Base-by-base conservation (phyloP, 2,329 filamentous ascomycete genomes). In the Coniochaeta sp. region DNA sequence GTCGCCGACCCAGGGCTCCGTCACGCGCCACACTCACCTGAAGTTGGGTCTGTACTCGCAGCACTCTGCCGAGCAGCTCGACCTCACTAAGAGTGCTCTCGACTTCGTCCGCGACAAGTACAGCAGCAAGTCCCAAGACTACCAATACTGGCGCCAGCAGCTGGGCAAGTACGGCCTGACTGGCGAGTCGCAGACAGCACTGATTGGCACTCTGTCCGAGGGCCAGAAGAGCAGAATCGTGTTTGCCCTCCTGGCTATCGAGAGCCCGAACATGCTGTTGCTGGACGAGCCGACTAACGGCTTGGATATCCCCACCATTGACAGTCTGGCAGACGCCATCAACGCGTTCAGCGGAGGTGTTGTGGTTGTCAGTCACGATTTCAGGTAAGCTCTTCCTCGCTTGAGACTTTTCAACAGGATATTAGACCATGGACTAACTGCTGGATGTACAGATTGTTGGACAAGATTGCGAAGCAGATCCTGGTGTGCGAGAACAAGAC, bases 391-490 rank as follows among this genome's bases (percentile, higher is more conserved):
- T 30, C 3, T 1, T 55, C 19, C 14, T n/a, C 16, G 59, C 56
- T 57, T 58, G 14, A 10, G 9, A 9, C 4, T 32, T 28, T 6
- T n/a, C 9, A 17, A 17, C 9, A 4, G 38, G 12, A 2, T 42
- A 10, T 9, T 36, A 10, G 32, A 47, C 4, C 30, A 42, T 9
- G 52, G 47, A 55, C 64, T 72, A 65, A 69, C 58, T 52, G n/a
- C n/a, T 8, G 30, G 19, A 10, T 42, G 24, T 58, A 42, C 61
- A 96, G 93, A 82, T 82, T 99, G 71, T 87, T 99, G 66, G 95
- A 99, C 86, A 97, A 96, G 84, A 98, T 99, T 75, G 95, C 95
- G 69, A 99, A 99, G 85, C 91, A 99, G 77, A 99, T 99, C 77
- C 87, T 99, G 79, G 95, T 99, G 60, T 99, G 96, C 78, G 95